Conservation (phyloP, 805 yeast species). For the Ogataea paradorogensis region DNA sequence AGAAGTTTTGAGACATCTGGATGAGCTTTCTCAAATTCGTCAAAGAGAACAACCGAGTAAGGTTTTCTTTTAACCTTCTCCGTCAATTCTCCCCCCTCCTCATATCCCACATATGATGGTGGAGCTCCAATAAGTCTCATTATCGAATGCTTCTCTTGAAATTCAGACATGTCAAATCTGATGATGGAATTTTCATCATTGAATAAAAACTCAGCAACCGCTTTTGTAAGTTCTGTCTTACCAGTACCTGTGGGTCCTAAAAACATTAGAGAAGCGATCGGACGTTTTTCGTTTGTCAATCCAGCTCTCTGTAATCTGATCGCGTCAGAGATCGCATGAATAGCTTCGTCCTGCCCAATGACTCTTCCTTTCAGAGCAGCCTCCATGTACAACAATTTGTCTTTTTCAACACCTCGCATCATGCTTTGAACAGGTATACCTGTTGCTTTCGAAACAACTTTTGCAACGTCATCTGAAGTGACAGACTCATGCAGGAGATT, state of each 20-base stretch:
- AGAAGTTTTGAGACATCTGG: conserved; percentile 89
- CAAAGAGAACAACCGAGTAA: conserved; percentile 87
- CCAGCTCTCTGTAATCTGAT: conserved; percentile 97
- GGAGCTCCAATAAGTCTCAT: conserved; percentile 96
- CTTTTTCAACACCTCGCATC: conserved; percentile 86
- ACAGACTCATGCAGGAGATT: conserved; percentile 81
- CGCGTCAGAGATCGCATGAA: conserved; percentile 84
- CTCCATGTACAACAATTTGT: conserved; percentile 86
- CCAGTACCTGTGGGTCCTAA: conserved; percentile 99
- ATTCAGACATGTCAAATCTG: conserved; percentile 96
- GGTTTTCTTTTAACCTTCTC: conserved; percentile 96
- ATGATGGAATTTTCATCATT: conserved; percentile 84
- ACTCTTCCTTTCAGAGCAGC: conserved; percentile 70
- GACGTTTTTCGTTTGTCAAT: conserved; percentile 87
- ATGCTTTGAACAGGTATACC: conserved; percentile 92
- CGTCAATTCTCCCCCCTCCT: conserved; percentile 92
- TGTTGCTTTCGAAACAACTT: conserved; percentile 89
- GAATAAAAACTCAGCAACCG: conserved; percentile 87
- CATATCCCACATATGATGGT: conserved; percentile 97
- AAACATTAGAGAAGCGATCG: conserved; percentile 95
- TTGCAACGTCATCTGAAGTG: conserved; percentile 89
- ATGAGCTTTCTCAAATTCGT: conserved; percentile 97
- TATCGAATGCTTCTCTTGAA: conserved; percentile 90
- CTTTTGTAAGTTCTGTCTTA: conserved; percentile 92
- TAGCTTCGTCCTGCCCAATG: conserved; percentile 95